Evolutionary conservation across 352 stramenopile species (phyloP).

Genomic region (Pythium dissimile): DNA sequence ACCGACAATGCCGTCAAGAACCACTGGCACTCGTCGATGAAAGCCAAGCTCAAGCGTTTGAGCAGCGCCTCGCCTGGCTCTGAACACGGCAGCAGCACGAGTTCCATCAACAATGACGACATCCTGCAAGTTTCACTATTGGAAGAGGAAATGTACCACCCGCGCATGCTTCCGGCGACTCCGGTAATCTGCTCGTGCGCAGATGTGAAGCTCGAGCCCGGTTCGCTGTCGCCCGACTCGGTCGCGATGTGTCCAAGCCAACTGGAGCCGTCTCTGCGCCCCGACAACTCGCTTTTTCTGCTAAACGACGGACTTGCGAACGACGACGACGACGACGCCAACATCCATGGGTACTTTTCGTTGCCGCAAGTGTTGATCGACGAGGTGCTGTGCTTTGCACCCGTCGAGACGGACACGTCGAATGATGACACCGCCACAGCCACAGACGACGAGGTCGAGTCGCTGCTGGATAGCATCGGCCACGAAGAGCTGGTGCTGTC

Average conservation of each 20-base stretch:
- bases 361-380: slow-evolving; percentile 16
- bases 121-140: too few species aligned
- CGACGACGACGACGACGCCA: not conserved
- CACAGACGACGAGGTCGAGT: not conserved
- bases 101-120: too few species aligned
- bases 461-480: slow-evolving; percentile 9
- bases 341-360: slow-evolving; percentile 3
- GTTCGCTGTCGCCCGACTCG: slow-evolving; percentile 30
- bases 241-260: slow-evolving; percentile 27
- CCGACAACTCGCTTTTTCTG: not conserved
- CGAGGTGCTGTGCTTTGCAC: slow-evolving; percentile 1
- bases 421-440: not conserved
- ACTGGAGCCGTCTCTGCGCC: not conserved
- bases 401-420: not conserved
- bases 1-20: slow-evolving; percentile 99
- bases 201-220: slow-evolving; percentile 15
- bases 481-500: slow-evolving; percentile 18
- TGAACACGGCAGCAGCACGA: too few species aligned
- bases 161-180: not conserved
- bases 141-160: too few species aligned
- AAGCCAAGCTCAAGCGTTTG: slow-evolving; percentile 39
- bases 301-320: not conserved
- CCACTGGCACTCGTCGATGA: slow-evolving; percentile 91
- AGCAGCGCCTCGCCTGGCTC: too few species aligned
- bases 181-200: not conserved